Base-by-base conservation (phyloP, 768 basidiomycete genomes). In the Erythrobasidium yunnanense region DNA sequence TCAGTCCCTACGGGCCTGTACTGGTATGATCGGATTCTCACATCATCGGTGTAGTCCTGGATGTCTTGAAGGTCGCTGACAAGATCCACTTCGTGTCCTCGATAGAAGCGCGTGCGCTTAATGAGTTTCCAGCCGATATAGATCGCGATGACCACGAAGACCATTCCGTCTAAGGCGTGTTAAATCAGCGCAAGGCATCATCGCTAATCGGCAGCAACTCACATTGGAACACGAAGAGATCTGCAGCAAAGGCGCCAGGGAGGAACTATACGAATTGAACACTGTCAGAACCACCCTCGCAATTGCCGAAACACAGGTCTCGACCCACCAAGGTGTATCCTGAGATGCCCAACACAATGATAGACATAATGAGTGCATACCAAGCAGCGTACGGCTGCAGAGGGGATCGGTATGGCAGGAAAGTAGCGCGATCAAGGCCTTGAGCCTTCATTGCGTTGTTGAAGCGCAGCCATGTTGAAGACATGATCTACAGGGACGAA, bases 401-500 rank as follows among this genome's bases (percentile, higher is more conserved):
- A 13, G 20, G 30, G 4, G 66, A 67, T 1, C 57, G 55, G 32
- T 67, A 67, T 7, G 66, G 66, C 4, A 67, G 45, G 57, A 67
- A 67, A 30, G 38, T 52, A 18, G 33, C 22, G 32, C 66, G 42
- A 30, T 58, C 56, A 2, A 72, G 67, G 32, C 69, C 69, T 52
- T 73, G 71, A 13, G 33, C 34, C 57, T 71, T 73, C 62, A 72
- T 69, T 27, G 62, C 72, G 49, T 38, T 25, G 56, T 68, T 53
- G 70, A 73, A 73, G 25, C 70, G 67, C 20, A 73, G 29, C 67
- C 70, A 73, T 23, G 71, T 72, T 22, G 66, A 67, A 7, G 51
- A 51, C 66, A 68, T 30, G 23, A 47, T 42, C n/a, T 30, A 32
- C 66, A 52, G 45, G 56, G 20, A 29, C 49, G 25, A 25, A 25